Percentiles rank a stretch among this genome's conserved stretches.
These are phyloP conservation scores for Ustilaginoidea virens DNA, from an alignment of 2,329 filamentous ascomycete genomes.

Conservation along the genomic window DNA sequence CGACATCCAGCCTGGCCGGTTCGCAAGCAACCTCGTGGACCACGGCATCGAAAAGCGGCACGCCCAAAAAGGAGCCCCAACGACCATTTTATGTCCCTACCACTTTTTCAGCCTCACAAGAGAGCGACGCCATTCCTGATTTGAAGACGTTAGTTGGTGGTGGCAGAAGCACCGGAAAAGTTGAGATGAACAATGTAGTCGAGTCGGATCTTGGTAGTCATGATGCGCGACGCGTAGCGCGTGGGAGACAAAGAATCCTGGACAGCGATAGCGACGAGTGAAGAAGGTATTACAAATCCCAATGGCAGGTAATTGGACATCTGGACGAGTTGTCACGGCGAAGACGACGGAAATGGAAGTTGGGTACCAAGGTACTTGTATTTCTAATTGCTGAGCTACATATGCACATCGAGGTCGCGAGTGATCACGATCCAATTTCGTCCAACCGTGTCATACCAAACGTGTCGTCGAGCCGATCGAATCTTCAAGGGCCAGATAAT, in stretches of 20 bases:
- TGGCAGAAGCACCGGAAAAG: conserved; percentile 3
- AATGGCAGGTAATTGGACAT: background rate
- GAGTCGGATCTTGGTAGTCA: conserved; percentile 9
- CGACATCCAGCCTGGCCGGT: conserved; percentile 20
- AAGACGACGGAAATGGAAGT: background rate
- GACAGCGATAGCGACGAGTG: conserved; percentile 16
- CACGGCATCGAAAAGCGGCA: conserved; percentile 8
- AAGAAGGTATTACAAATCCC: background rate
- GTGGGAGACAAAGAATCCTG: conserved; percentile 14
- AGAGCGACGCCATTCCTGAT: conserved; percentile 23
- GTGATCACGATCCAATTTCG: too few species aligned
- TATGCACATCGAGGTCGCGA: too few species aligned
- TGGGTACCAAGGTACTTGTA: too few species aligned
- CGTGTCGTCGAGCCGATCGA: background rate
- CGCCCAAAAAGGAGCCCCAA: conserved; percentile 5
- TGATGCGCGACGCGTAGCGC: conserved; percentile 8
- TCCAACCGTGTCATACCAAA: too few species aligned
- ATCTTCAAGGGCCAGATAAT: background rate
- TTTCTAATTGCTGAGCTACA: too few species aligned
- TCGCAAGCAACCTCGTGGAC: conserved; percentile 14
- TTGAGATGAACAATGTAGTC: conserved; percentile 4
- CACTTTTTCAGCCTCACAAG: conserved; percentile 23
- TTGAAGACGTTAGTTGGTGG: conserved; percentile 13
- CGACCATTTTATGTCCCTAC: conserved; percentile 24
- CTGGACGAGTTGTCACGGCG: background rate